phyloP scores from a whole-genome alignment of 768 basidiomycete species.

The Butyriboletus loyo region DNA sequence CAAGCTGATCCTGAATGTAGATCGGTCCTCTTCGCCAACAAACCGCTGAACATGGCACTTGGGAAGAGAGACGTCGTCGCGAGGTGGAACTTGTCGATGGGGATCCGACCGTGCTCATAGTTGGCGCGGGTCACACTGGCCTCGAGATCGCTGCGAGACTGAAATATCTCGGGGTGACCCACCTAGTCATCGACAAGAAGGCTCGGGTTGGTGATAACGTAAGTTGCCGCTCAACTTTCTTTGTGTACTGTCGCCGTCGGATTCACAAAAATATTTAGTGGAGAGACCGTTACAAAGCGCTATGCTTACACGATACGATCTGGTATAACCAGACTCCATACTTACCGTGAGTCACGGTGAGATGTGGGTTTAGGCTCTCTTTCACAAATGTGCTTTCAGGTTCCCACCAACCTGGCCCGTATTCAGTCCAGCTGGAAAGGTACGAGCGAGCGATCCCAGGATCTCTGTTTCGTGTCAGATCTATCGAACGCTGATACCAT shows the following conservation, averaged over 20 bases:
- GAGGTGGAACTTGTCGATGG: slow-evolving; percentile 45
- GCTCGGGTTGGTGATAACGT: slow-evolving; percentile 47
- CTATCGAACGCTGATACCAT: background rate
- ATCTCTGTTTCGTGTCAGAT: background rate
- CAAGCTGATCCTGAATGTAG: slow-evolving; percentile 5
- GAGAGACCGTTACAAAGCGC: slow-evolving; percentile 56
- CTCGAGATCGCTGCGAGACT: slow-evolving; percentile 65
- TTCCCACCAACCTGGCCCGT: slow-evolving; percentile 59
- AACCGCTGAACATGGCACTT: slow-evolving; percentile 50
- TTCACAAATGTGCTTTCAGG: slow-evolving; percentile 25
- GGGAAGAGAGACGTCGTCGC: slow-evolving; percentile 45
- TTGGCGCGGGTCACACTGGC: slow-evolving; percentile 68
- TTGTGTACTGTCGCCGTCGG: too few species aligned
- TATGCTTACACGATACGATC: slow-evolving; percentile 53
- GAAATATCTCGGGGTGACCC: slow-evolving; percentile 51
- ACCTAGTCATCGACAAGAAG: slow-evolving; percentile 58
- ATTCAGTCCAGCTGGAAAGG: slow-evolving; percentile 50
- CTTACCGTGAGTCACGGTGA: slow-evolving; percentile 37
- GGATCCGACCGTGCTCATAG: slow-evolving; percentile 56
- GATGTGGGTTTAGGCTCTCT: background rate
- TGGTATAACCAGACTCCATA: slow-evolving; percentile 60
- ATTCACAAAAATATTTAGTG: slow-evolving; percentile 30
- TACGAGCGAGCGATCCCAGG: slow-evolving; percentile 4
- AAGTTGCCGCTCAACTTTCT: background rate
- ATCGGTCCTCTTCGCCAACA: slow-evolving; percentile 42